Evolutionary conservation across 768 basidiomycete species (phyloP), one percentile per base, ranked within the genome.

Genomic region (Xerocomellus amylosporus): DNA sequence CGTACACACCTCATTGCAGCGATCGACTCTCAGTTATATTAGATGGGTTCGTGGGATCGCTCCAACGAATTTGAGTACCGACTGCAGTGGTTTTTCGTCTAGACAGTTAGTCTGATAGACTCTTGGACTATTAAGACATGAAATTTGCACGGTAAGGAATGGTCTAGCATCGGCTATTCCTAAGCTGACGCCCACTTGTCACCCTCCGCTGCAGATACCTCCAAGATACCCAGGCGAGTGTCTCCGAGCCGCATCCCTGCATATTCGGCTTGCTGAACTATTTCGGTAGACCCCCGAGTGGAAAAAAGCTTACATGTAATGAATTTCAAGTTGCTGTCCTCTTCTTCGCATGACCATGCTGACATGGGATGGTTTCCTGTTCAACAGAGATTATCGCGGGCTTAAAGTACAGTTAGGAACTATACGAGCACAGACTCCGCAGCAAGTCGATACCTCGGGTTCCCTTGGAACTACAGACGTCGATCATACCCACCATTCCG

Each of bases 401-500:
- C 79, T 91, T n/a, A 90, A 91, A 69, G 88, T 86, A 60, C 75
- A 77, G 20, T 86, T 90, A 14, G 74, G 77, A 9, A 77, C 78
- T 3, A 82, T 88, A 52, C 77, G 78, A 22, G 73, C 69, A 49
- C 50, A 56, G 24, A 17, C 41, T 9, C 48, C 26, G 8, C 69
- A 71, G 8, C 72, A 74, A 49, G 38, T 64, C 24, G 48, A 53
- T 13, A 10, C 38, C 22, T 46, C 51, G 20, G 41, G 28, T 41
- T 52, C 33, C 14, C 28, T 51, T 31, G 48, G 42, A 5, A 15
- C 48, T 20, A 26, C 56, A 3, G 46, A 55, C 28, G 38, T 40
- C 8, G 37, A 53, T 49, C 49, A 41, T n/a, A 24, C 28, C 33
- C 46, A 44, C 12, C n/a, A 37, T 5, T 19, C 36, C 6, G 20